Conservation (phyloP, 495 filamentous ascomycete genomes). For the Ramalina peruviana region DNA sequence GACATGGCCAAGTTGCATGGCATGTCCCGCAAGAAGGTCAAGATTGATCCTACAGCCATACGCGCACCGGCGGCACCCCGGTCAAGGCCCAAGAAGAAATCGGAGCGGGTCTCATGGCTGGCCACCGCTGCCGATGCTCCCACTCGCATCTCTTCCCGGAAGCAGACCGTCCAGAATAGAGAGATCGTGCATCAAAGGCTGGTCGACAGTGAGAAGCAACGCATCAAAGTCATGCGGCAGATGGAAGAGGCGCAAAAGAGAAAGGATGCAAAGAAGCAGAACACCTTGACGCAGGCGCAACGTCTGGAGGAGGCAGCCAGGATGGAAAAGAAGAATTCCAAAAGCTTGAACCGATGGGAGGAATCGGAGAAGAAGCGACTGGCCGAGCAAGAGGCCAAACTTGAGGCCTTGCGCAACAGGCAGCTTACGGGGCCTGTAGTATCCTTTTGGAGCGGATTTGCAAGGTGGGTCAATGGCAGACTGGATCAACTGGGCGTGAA, state of each 20-base stretch:
- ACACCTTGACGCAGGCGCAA: conserved; percentile 79
- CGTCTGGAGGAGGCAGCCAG: conserved; percentile 70
- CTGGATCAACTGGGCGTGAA: conserved; percentile 56
- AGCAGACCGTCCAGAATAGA: conserved; percentile 73
- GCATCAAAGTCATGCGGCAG: conserved; percentile 59
- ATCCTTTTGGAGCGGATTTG: conserved; percentile 83
- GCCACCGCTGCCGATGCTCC: conserved; percentile 67
- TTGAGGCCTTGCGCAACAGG: conserved; percentile 73
- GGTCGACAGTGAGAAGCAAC: conserved; percentile 66
- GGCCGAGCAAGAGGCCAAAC: conserved; percentile 64
- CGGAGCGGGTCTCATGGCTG: conserved; percentile 80
- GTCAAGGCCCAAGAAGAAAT: conserved; percentile 80
- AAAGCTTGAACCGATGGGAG: conserved; percentile 90
- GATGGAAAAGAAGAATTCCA: conserved; percentile 71
- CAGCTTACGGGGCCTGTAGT: conserved; percentile 81
- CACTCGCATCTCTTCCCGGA: conserved; percentile 66
- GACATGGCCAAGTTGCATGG: conserved; percentile 37
- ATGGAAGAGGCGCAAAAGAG: conserved; percentile 81
- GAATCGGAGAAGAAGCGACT: conserved; percentile 74
- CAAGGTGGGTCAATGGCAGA: conserved; percentile 61
- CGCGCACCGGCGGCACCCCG: conserved; percentile 37
- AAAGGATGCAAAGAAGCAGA: conserved; percentile 60
- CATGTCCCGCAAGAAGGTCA: conserved; percentile 45
- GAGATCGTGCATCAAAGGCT: conserved; percentile 69
- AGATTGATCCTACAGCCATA: conserved; percentile 40